These are phyloP conservation scores for Penicillium cataractarum DNA, from an alignment of 495 filamentous ascomycete species.

Conservation along the genomic window DNA sequence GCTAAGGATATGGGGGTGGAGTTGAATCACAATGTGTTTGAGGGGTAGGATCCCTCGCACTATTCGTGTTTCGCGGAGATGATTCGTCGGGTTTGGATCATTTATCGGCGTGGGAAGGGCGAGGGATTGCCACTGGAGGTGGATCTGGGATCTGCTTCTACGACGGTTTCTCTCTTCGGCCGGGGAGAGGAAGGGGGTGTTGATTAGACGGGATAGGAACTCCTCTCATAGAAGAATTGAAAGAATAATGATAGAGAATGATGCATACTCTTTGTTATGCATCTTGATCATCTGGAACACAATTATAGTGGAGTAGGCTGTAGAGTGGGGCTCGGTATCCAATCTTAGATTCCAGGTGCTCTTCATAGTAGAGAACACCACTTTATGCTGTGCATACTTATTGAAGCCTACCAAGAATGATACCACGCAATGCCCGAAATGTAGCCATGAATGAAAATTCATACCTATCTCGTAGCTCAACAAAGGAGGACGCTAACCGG, in stretches of 20 bases:
- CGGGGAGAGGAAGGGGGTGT: background rate
- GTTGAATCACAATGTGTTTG: conserved; percentile 82
- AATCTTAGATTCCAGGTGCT: no score
- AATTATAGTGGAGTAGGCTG: no score
- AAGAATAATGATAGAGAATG: background rate
- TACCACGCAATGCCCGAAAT: no score
- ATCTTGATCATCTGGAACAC: no score
- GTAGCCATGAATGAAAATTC: no score
- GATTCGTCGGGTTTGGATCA: background rate
- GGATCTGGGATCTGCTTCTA: background rate
- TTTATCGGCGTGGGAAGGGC: background rate
- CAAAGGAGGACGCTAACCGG: no score
- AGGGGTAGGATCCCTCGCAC: conserved; percentile 59
- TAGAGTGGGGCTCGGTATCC: no score
- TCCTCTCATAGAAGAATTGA: background rate
- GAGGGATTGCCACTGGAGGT: background rate
- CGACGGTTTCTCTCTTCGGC: background rate
- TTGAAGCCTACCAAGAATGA: no score
- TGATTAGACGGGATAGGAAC: background rate
- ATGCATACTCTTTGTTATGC: background rate
- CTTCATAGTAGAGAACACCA: no score
- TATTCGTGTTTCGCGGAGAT: background rate
- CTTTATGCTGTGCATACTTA: no score
- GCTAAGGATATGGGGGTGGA: conserved; percentile 93
- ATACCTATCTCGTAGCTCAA: no score